Evolutionary conservation across 2,329 filamentous ascomycete species (phyloP), one percentile per base, ranked within the genome.

Genomic region (Ciborinia camelliae): DNA sequence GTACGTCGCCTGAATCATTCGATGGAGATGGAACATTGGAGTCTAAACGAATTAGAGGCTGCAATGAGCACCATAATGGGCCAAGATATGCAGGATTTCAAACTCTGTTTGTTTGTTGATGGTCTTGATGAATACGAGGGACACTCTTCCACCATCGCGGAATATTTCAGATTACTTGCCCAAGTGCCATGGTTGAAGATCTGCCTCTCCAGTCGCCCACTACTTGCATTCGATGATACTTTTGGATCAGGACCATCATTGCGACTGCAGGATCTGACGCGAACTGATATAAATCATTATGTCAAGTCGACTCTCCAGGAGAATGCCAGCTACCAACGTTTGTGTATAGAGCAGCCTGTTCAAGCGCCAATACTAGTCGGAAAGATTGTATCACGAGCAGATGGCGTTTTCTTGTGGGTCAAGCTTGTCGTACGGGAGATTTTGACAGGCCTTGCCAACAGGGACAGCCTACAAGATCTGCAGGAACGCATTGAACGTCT

Each of bases 381-480:
- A 20, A 59, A 48, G 10, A 63, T 68, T 9, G 35, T 63, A 18
- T 41, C 35, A 0, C 64, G 52, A 50, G 65, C 66, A 60, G 47
- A 48, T n/a, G 65, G 65, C 1, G 66, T 66, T 7, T 67, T 64
- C 28, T 35, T 69, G n/a, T 68, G 66, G 67, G 57, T 66, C 10
- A 61, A 18, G 18, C 55, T 67, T 3, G 65, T 66, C 18, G 41
- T 69, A 4, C 14, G n/a, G n/a, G 62, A 55, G 2, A 45, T 69
- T 1, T 4, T 66, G 8, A 50, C 45, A 55, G 67, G 67, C 4
- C 41, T 68, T 1, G 48, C 12, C 1, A 64, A 68, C 52, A 53
- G 50, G 1, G 73, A 74, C 50, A 37, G 37, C 2, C 43, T 73
- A 0, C 43, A 43, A 12, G 59, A 71, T 50, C 64, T 75, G 4